Percentiles rank a stretch among this genome's conserved stretches.
These are phyloP conservation scores for Isabelozyma gotoi DNA, from an alignment of 805 yeast genomes.

Conservation along the genomic window DNA sequence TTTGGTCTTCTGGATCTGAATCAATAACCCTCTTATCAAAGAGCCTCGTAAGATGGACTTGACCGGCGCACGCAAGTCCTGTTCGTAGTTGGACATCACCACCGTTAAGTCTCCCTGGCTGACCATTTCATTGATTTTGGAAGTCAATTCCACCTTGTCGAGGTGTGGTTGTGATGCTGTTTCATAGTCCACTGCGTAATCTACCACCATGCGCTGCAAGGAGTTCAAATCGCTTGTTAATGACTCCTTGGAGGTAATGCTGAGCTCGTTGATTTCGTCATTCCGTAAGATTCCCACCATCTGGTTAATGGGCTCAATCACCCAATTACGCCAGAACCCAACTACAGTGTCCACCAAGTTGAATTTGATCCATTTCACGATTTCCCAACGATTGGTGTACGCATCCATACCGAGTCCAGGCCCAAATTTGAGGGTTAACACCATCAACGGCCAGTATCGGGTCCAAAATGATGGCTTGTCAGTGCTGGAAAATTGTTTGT, in stretches of 20 bases:
- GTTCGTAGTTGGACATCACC: slow-evolving; percentile 79
- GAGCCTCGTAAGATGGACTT: slow-evolving; percentile 65
- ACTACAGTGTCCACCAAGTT: slow-evolving; percentile 61
- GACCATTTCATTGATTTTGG: slow-evolving; percentile 47
- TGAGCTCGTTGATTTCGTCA: slow-evolving; percentile 65
- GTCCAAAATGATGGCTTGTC: slow-evolving; percentile 39
- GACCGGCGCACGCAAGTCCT: slow-evolving; percentile 69
- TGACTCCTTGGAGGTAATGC: slow-evolving; percentile 78
- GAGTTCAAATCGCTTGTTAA: slow-evolving; percentile 76
- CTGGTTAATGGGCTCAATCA: slow-evolving; percentile 69
- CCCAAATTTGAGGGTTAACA: slow-evolving; percentile 46
- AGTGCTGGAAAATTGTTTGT: background rate
- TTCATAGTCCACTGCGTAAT: slow-evolving; percentile 48
- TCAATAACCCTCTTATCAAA: slow-evolving; percentile 71
- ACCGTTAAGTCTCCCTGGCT: slow-evolving; percentile 75
- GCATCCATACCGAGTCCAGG: slow-evolving; percentile 47
- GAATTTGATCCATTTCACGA: slow-evolving; percentile 54
- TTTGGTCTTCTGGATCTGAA: slow-evolving; percentile 93
- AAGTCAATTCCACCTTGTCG: slow-evolving; percentile 15
- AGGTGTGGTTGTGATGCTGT: slow-evolving; percentile 7
- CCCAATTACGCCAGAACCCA: slow-evolving; percentile 82
- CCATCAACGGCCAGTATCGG: slow-evolving; percentile 68
- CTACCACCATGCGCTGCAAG: slow-evolving; percentile 83
- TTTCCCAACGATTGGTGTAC: slow-evolving; percentile 52
- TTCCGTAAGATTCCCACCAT: slow-evolving; percentile 80